Percentiles rank a stretch among this genome's conserved stretches.
These are phyloP conservation scores for Acanthamoeba sp. DNA, from an alignment of 208 protist genomes.

Conservation along the genomic window DNA sequence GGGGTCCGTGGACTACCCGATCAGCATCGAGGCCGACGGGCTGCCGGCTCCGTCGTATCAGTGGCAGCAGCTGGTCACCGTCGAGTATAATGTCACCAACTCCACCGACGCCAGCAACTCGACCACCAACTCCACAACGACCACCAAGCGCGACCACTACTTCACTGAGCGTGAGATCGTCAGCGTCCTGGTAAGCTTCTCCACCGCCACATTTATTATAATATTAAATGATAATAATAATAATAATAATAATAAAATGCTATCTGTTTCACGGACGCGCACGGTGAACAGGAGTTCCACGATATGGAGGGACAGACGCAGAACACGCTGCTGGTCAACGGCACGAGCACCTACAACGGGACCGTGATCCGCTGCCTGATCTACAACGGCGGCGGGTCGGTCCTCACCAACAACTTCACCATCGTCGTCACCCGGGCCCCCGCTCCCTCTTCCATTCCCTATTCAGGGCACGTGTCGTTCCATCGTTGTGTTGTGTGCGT, in stretches of 20 bases:
- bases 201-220: too few relatives aligned
- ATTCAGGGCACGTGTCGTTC: background rate
- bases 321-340: background rate
- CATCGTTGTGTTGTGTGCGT: too few relatives aligned
- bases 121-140: background rate
- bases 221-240: too few relatives aligned
- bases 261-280: too few relatives aligned
- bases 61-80: background rate
- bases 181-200: background rate
- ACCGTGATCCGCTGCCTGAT: background rate
- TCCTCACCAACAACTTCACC: conserved; percentile 38
- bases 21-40: background rate
- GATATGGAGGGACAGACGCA: background rate
- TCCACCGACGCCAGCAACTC: too few relatives aligned
- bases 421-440: background rate
- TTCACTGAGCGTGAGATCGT: background rate
- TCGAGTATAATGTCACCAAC: background rate
- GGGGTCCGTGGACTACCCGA: background rate
- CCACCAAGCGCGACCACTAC: background rate
- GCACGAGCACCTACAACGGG: background rate
- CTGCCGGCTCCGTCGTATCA: background rate
- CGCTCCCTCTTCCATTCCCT: background rate
- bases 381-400: background rate
- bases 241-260: too few relatives aligned
- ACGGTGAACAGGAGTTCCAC: background rate